Evolutionary conservation across 306 rosid genomes (phyloP).

Genomic region (Vicia villosa): DNA sequence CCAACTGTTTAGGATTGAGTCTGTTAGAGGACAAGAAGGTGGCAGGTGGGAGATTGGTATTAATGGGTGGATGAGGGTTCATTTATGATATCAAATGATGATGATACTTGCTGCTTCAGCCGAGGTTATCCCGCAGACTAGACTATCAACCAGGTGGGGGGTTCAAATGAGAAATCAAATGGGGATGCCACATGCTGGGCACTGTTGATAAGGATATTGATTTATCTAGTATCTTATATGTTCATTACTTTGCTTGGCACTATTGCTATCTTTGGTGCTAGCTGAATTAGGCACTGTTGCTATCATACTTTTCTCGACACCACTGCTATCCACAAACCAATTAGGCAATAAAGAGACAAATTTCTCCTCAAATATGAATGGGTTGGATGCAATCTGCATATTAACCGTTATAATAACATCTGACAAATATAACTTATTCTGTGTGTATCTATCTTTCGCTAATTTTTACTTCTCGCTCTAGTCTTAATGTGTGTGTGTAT

Average conservation of each 20-base stretch:
- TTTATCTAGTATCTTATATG: not conserved
- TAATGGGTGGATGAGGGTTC: not conserved
- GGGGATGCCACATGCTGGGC: not conserved
- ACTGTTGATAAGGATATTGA: conserved; percentile 10
- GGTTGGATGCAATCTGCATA: not conserved
- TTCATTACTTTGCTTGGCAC: conserved; percentile 15
- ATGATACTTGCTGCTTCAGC: conserved; percentile 11
- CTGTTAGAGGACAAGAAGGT: not conserved
- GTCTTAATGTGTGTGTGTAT: not conserved
- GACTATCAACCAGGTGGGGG: not conserved
- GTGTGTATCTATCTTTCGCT: conserved; percentile 21
- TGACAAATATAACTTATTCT: conserved; percentile 3
- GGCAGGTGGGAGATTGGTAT: conserved; percentile 25
- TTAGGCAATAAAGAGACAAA: conserved; percentile 18
- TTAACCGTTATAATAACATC: conserved; percentile 5
- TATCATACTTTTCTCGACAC: not conserved
- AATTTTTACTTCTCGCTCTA: conserved; percentile 24
- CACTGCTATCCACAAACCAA: conserved; percentile 2
- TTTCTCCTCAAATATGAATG: conserved; percentile 24
- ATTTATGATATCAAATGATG: no score
- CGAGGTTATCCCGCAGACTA: not conserved
- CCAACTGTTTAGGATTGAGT: not conserved
- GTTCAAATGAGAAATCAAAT: not conserved
- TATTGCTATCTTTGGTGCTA: not conserved
- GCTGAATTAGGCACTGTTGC: not conserved